These are phyloP conservation scores for Coniochaeta prunicola DNA, from an alignment of 2,329 filamentous ascomycete species.

Conservation along the genomic window DNA sequence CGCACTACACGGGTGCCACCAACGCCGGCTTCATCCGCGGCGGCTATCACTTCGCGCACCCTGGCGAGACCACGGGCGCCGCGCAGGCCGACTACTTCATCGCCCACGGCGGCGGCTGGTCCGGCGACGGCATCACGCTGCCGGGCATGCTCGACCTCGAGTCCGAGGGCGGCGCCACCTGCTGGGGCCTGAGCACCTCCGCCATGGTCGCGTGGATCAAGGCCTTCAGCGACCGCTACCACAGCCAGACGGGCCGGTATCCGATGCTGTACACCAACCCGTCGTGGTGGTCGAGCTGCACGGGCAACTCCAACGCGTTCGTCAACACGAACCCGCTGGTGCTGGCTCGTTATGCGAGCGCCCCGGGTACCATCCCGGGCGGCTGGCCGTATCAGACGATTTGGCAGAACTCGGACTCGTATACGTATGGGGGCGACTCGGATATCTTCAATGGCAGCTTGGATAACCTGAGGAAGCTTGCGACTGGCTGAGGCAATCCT, in stretches of 20 bases:
- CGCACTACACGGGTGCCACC: conserved; percentile 42
- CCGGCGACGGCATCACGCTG: conserved; percentile 42
- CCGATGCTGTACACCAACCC: conserved; percentile 46
- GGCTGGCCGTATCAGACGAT: conserved; percentile 46
- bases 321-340: conserved; percentile 36
- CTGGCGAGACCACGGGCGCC: conserved; percentile 32
- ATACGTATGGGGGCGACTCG: conserved; percentile 43
- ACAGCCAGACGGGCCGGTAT: conserved; percentile 34
- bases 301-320: conserved; percentile 40
- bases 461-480: conserved; percentile 5
- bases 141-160: conserved; percentile 52
- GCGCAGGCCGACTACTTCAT: conserved; percentile 45
- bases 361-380: conserved; percentile 36
- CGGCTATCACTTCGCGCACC: conserved; percentile 49
- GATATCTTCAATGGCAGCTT: conserved; percentile 41
- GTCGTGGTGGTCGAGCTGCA: conserved; percentile 47
- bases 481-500: conserved; percentile 4
- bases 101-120: conserved; percentile 46
- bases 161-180: conserved; percentile 29
- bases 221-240: conserved; percentile 44
- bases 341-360: conserved; percentile 35
- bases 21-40: conserved; percentile 45
- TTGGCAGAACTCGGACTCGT: conserved; percentile 45
- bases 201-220: conserved; percentile 45
- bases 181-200: conserved; percentile 36